Evolutionary conservation across 345 rosid species (phyloP), one percentile per base, ranked within the genome.

Genomic region (Hibiscus mutabilis): DNA sequence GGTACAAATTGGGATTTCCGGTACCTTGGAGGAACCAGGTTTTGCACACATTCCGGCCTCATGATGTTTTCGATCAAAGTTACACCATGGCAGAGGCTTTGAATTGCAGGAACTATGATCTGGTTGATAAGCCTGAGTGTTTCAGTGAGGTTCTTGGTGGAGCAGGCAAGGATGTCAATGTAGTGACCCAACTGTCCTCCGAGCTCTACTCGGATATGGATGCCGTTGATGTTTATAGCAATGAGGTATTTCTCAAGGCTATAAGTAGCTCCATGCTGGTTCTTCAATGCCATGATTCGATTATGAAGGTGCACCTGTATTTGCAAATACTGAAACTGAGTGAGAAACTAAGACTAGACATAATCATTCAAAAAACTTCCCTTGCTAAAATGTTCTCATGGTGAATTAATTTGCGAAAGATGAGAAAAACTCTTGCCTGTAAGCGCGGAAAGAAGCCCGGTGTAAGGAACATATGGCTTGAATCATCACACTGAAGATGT

Each of bases 371-470:
- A 18, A 63, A 37, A n/a, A 33, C 25, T 55, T 19, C 59, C 59
- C 42, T 56, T 3, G 24, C 3, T 10, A 12, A 56, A 21, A 56
- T 22, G 29, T 21, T 56, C 15, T 22, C 35, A 59, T 25, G 62
- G 62, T 13, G 62, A 13, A 58, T 4, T 15, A 47, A 47, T 47
- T 12, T 47, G n/a, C 0, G 3, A 47, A 47, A 47, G 16, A 14
- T 12, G 0, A 15, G n/a, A 47, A 47, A 37, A 79, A 21, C 37
- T 33, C 75, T 80, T 80, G 72, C 98, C 96, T 91, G 98, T 77
- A 94, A 81, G 79, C 90, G 93, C 40, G 97, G 93, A 81, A 94
- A 94, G 88, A 86, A 89, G 72, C 96, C 95, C 47, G 96, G 91
- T 13, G 93, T 87, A 77, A 94, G 89, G 79, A 90, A 94, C 84